phyloP scores from a whole-genome alignment of 352 stramenopile genomes.

The Globisporangium emineosum region DNA sequence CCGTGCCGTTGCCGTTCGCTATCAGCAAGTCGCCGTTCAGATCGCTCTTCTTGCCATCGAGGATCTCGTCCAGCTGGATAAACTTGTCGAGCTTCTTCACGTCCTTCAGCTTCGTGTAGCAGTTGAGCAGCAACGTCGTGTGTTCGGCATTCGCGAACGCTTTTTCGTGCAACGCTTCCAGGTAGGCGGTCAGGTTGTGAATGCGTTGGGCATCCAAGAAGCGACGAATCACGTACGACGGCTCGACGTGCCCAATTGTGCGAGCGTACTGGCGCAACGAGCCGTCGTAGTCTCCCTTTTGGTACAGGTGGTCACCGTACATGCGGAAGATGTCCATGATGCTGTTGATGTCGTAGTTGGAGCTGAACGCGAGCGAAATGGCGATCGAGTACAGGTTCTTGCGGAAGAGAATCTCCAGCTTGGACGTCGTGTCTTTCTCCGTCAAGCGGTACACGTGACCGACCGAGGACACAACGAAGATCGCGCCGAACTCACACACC shows the following conservation, averaged over 20 bases:
- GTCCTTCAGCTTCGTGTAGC: constrained; percentile 94
- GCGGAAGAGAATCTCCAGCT: constrained; percentile 95
- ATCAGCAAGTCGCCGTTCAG: constrained; percentile 21
- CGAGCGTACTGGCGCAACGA: constrained; percentile 97
- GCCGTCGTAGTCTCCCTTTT: constrained; percentile 95
- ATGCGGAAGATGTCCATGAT: constrained; percentile 96
- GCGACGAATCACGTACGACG: constrained; percentile 97
- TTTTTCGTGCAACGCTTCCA: constrained; percentile 93
- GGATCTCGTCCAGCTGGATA: constrained; percentile 82
- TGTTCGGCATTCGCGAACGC: constrained; percentile 90
- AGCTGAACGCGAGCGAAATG: constrained; percentile 95
- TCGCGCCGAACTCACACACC: constrained; percentile 81
- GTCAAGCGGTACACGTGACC: constrained; percentile 90
- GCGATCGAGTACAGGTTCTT: constrained; percentile 98
- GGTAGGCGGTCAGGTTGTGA: constrained; percentile 94
- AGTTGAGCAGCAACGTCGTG: constrained; percentile 94
- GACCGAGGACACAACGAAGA: constrained; percentile 85
- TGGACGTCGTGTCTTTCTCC: constrained; percentile 95
- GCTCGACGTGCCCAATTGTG: constrained; percentile 96
- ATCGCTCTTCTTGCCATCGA: constrained; percentile 44
- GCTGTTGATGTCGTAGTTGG: constrained; percentile 93
- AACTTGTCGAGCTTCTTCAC: constrained; percentile 93
- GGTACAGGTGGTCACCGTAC: constrained; percentile 98
- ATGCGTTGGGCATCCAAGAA: constrained; percentile 98
- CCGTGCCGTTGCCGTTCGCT: constrained; percentile 11